Evolutionary conservation across 129 eudicot genomes (phyloP).

Genomic region (Mikania micrantha): DNA sequence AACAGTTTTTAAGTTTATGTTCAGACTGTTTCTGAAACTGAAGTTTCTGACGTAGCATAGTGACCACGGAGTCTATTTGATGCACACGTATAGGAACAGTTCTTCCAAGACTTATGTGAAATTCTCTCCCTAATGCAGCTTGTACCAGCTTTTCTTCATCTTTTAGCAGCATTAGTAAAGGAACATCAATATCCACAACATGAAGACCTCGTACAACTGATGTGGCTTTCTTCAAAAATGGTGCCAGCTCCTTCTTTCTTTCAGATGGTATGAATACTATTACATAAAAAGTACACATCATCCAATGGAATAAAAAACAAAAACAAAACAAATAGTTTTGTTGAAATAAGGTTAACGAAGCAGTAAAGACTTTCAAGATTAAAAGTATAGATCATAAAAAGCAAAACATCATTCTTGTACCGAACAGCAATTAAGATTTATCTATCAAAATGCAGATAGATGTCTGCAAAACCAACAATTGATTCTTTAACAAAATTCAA

Average conservation of each 20-base stretch:
- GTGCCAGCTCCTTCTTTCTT: constrained; percentile 56
- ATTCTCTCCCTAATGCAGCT: constrained; percentile 69
- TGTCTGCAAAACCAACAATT: neutral
- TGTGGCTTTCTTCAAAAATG: constrained; percentile 50
- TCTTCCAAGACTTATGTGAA: constrained; percentile 90
- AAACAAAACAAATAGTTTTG: neutral
- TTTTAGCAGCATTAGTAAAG: constrained; percentile 37
- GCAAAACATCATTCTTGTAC: neutral
- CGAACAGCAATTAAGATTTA: neutral
- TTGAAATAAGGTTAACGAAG: neutral
- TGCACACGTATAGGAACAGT: constrained; percentile 88
- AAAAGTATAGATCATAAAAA: neutral
- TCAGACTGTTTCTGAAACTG: constrained; percentile 59
- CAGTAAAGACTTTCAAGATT: neutral
- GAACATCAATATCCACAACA: constrained; percentile 73
- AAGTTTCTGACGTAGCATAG: constrained; percentile 86
- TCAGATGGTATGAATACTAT: constrained; percentile 62
- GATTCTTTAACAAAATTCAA: neutral
- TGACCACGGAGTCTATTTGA: constrained; percentile 69
- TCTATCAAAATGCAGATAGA: neutral
- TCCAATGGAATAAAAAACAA: neutral
- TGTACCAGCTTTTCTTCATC: constrained; percentile 56
- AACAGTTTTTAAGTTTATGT: neutral
- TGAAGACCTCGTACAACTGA: constrained; percentile 53
- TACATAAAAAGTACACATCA: neutral